phyloP scores from a whole-genome alignment of 345 rosid genomes.

The Melaleuca alternifolia region DNA sequence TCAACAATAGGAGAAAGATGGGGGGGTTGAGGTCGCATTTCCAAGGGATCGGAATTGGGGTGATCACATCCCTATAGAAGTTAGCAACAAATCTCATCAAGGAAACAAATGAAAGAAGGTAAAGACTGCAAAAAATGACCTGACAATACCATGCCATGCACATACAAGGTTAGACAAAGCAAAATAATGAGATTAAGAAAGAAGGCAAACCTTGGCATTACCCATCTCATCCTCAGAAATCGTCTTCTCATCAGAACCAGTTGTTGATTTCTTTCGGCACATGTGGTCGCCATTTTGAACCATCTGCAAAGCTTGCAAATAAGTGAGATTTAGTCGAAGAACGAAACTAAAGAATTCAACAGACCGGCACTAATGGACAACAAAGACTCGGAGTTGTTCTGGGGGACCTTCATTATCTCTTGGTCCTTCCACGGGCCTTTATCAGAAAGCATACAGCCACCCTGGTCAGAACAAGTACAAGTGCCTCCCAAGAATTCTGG shows the following conservation, averaged over 20 bases:
- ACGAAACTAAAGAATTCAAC: background rate
- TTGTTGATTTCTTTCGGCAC: conserved; percentile 31
- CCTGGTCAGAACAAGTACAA: conserved; percentile 74
- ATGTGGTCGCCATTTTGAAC: conserved; percentile 66
- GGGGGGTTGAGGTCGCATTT: background rate
- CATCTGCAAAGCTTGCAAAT: conserved; percentile 23
- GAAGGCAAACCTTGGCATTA: conserved; percentile 27
- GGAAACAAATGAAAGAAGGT: background rate
- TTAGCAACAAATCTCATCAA: background rate
- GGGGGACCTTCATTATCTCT: conserved; percentile 57
- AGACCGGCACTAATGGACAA: background rate
- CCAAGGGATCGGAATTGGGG: background rate
- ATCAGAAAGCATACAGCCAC: conserved; percentile 91
- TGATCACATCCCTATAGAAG: background rate
- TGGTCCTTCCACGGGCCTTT: conserved; percentile 92
- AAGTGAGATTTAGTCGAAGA: background rate
- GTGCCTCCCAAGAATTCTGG: conserved; percentile 89
- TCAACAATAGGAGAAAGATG: conserved; percentile 18
- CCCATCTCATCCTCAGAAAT: conserved; percentile 31
- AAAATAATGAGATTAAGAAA: background rate
- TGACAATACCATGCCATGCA: background rate
- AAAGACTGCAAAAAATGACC: background rate
- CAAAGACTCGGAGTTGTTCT: background rate
- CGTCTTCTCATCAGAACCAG: conserved; percentile 28
- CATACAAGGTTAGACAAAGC: background rate